phyloP scores from a whole-genome alignment of 2,329 filamentous ascomycete species.

The Cercospora sojina region DNA sequence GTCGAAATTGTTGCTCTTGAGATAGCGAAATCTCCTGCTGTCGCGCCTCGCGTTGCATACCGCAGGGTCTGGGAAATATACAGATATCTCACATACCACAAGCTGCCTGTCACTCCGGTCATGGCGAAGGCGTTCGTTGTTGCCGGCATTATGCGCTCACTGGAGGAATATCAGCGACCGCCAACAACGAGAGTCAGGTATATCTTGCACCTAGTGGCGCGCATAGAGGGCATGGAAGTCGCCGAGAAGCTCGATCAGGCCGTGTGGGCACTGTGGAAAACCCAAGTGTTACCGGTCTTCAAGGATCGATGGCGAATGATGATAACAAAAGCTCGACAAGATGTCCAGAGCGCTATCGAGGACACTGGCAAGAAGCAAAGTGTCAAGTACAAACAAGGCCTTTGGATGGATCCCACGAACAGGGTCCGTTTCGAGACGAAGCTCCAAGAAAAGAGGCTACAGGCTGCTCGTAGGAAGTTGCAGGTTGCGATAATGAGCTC shows the following conservation, averaged over 20 bases:
- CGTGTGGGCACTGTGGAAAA: conserved; percentile 25
- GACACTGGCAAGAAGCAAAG: not conserved
- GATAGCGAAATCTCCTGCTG: conserved; percentile 41
- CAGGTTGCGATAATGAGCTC: too few species aligned
- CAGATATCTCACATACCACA: conserved; percentile 43
- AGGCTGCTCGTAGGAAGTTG: not conserved
- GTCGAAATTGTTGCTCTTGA: conserved; percentile 48
- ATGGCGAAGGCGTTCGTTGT: conserved; percentile 53
- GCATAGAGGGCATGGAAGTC: conserved; percentile 46
- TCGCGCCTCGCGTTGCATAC: conserved; percentile 45
- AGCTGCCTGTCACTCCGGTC: conserved; percentile 45
- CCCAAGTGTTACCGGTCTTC: not conserved
- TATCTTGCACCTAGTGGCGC: conserved; percentile 45
- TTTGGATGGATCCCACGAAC: not conserved
- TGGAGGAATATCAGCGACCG: conserved; percentile 41
- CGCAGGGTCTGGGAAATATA: conserved; percentile 51
- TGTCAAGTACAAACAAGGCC: not conserved
- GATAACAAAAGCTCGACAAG: not conserved
- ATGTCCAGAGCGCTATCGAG: not conserved
- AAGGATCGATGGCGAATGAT: not conserved
- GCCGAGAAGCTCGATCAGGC: conserved; percentile 38
- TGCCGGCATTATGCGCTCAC: conserved; percentile 49
- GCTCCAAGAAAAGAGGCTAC: not conserved
- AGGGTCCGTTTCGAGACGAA: too few species aligned
- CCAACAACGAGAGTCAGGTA: conserved; percentile 41